These are phyloP conservation scores for Rhizophlyctis rosea DNA, from an alignment of 192 early-diverging fungal species.

Conservation along the genomic window DNA sequence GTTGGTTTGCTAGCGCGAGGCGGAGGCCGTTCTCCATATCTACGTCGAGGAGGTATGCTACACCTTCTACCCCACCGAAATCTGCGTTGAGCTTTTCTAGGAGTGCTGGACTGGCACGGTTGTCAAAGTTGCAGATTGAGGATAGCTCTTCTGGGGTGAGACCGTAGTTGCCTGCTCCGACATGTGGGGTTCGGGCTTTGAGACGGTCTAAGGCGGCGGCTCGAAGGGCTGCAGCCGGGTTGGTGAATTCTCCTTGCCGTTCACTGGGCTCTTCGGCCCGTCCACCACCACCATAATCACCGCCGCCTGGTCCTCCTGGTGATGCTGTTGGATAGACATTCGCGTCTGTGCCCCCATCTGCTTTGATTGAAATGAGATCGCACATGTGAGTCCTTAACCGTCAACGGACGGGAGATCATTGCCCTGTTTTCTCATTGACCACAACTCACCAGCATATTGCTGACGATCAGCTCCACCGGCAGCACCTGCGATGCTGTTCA, in stretches of 20 bases:
- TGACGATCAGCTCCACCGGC: too few relatives aligned
- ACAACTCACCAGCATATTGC: too few relatives aligned
- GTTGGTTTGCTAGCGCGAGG: too few relatives aligned
- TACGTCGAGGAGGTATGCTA: conserved; percentile 37
- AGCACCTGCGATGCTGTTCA: not conserved
- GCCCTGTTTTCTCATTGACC: too few relatives aligned
- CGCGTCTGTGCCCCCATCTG: not conserved
- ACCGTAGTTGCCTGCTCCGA: conserved; percentile 19
- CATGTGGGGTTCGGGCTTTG: not conserved
- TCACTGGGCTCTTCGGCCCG: not conserved
- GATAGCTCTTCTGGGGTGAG: conserved; percentile 43
- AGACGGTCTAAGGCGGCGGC: not conserved
- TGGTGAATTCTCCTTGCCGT: not conserved
- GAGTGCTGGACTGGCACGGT: conserved; percentile 31
- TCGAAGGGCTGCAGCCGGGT: not conserved
- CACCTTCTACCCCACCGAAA: conserved; percentile 52
- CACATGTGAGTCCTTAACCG: too few relatives aligned
- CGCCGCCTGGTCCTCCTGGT: not conserved
- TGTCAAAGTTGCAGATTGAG: conserved; percentile 48
- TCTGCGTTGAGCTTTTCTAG: conserved; percentile 35
- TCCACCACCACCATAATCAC: not conserved
- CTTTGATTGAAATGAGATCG: not conserved
- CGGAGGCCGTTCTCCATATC: conserved; percentile 45
- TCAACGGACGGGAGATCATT: too few relatives aligned
- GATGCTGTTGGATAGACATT: not conserved